Evolutionary conservation across 345 rosid genomes (phyloP), one percentile per base, ranked within the genome.

Genomic region (Triadica sebifera): DNA sequence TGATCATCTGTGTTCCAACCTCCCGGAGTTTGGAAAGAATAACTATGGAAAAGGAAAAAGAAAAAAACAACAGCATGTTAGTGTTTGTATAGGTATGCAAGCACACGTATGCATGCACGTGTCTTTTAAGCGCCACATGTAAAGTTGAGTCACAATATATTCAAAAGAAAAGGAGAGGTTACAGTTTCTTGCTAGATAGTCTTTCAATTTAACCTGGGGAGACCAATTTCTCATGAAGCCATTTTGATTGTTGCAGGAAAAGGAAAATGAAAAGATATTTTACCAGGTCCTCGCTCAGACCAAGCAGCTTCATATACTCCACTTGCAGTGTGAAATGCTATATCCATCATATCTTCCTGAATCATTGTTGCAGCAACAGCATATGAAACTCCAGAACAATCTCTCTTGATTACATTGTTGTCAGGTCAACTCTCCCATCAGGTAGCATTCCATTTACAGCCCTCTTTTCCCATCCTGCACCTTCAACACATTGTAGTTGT

Each of bases 361-460:
- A 94, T 85, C 98, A 94, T 94, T 22, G 93, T 78, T 24, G 98
- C 98, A 75, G 98, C 90, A 5, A 94, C 84, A 0, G 91, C 96
- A 63, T 94, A 94, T 5, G 99, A 93, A 69, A 94, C 98, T 53
- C 99, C 99, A 0, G 99, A 75, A 98, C 99, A 93, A 93, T 90
- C 83, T 94, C 99, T 76, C 98, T 83, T 15, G 98, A 89, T 74
- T 91, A 98, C 94, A 93, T 83, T 0, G 91, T 79, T 20, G 96
- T 81, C 77, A 78, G 81, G 80, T 94, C 99, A 46, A 94, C 89
- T 69, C 66, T 86, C 29, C 98, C 98, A 75, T 89, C 81, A 0
- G 98, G 97, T 20, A 88, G 88, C 98, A 94, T 94, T 55, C 98
- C 98, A n/a, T 94, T 94, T 56, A 92, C 84, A 5, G 98, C 97